Percentiles rank a stretch among this genome's conserved stretches.
Conservation (phyloP, 2,329 filamentous ascomycete genomes). For the Rutstroemia sp. region DNA sequence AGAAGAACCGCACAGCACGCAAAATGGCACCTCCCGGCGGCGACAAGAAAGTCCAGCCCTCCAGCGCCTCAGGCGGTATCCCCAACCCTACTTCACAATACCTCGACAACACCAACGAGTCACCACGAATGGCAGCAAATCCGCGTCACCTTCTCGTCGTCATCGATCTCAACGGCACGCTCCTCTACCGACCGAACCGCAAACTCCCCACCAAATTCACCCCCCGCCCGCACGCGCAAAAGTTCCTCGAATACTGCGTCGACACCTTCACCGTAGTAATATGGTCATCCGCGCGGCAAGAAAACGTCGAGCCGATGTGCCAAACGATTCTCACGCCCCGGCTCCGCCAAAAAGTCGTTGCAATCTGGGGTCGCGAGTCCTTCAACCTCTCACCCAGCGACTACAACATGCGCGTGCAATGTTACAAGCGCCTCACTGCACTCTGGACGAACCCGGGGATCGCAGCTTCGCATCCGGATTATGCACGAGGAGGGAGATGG, state of each 20-base stretch:
- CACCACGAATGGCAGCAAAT: constrained; percentile 34
- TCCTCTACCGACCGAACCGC: constrained; percentile 62
- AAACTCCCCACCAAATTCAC: constrained; percentile 46
- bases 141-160: constrained; percentile 69
- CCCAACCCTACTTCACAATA: constrained; percentile 57
- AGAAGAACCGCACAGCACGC: neutral
- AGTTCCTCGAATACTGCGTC: constrained; percentile 70
- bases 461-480: constrained; percentile 37
- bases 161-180: constrained; percentile 88
- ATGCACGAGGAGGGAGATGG: constrained; percentile 46
- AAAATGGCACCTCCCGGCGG: neutral
- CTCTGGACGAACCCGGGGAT: constrained; percentile 57
- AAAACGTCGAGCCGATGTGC: constrained; percentile 66
- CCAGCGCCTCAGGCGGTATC: constrained; percentile 30
- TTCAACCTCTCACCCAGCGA: constrained; percentile 59
- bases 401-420: constrained; percentile 67
- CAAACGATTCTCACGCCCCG: constrained; percentile 50
- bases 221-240: constrained; percentile 56
- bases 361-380: constrained; percentile 70
- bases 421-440: constrained; percentile 75
- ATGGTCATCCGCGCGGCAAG: constrained; percentile 77
- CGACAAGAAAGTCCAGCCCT: constrained; percentile 17
- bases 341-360: constrained; percentile 51
- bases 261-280: constrained; percentile 72
- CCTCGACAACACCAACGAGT: constrained; percentile 41